Evolutionary conservation across 2,329 filamentous ascomycete species (phyloP).

Genomic region (Cladophialophora exuberans): DNA sequence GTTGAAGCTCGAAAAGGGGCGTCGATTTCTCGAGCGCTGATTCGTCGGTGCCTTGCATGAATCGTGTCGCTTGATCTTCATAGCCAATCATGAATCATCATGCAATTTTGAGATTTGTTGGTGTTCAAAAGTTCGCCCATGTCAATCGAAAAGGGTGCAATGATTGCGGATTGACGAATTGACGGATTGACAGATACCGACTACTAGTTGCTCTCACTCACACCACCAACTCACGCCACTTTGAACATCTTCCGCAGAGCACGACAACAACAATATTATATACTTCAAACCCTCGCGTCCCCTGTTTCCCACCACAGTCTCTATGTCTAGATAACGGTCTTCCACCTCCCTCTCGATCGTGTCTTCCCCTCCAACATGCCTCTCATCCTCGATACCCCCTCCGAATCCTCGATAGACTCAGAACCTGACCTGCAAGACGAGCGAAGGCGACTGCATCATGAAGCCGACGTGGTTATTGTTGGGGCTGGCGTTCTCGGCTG

Average conservation of each 20-base stretch:
- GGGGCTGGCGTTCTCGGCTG: slow-evolving; percentile 91
- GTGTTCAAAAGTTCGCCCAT: background rate
- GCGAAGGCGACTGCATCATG: slow-evolving; percentile 59
- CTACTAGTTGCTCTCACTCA: too few relatives aligned
- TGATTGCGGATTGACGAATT: too few relatives aligned
- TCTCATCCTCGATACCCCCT: slow-evolving; percentile 35
- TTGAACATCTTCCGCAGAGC: background rate
- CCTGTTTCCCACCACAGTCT: slow-evolving; percentile 1
- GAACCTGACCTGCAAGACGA: slow-evolving; percentile 40
- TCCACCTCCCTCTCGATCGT: background rate
- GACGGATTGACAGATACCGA: too few relatives aligned
- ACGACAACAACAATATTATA: too few relatives aligned
- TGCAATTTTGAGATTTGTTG: slow-evolving; percentile 4
- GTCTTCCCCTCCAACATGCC: slow-evolving; percentile 32
- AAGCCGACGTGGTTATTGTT: slow-evolving; percentile 84
- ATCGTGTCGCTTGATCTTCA: slow-evolving; percentile 1
- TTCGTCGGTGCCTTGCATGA: slow-evolving; percentile 17
- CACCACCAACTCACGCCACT: slow-evolving; percentile 1
- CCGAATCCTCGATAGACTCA: slow-evolving; percentile 30
- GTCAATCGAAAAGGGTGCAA: too few relatives aligned
- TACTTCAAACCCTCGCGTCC: too few relatives aligned
- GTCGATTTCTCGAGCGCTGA: background rate
- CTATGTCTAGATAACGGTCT: slow-evolving; percentile 12
- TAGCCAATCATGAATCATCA: slow-evolving; percentile 8
- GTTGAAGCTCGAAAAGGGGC: background rate